Evolutionary conservation across 148 eudicot species (phyloP).

Genomic region (Tetragonia tetragonoides): DNA sequence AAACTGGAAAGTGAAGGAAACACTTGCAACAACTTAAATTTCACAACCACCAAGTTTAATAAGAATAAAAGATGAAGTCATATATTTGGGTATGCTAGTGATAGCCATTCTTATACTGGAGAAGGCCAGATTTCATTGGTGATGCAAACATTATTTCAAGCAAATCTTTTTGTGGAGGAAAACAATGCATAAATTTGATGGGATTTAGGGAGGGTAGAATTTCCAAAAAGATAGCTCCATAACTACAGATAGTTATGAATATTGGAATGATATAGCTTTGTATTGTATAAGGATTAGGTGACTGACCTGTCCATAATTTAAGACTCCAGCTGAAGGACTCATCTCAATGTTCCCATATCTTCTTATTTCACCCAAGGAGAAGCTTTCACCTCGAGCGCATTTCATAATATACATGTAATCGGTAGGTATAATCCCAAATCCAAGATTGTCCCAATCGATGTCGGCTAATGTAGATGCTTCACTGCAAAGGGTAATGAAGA

Average conservation of each 20-base stretch:
- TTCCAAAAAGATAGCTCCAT: not conserved
- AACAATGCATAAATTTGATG: not conserved
- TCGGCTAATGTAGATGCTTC: constrained; percentile 53
- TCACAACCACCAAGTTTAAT: too few relatives aligned
- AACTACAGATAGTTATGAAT: not conserved
- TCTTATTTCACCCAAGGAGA: constrained; percentile 68
- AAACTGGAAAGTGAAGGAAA: not conserved
- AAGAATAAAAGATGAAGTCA: too few relatives aligned
- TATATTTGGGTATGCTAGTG: too few relatives aligned
- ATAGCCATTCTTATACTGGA: too few relatives aligned
- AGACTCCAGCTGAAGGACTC: constrained; percentile 93
- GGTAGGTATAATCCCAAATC: constrained; percentile 71
- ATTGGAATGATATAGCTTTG: not conserved
- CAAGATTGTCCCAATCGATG: constrained; percentile 94
- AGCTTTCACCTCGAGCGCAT: constrained; percentile 64
- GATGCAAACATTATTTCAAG: too few relatives aligned
- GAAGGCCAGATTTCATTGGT: too few relatives aligned
- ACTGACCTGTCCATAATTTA: constrained; percentile 93
- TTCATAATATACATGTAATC: constrained; percentile 89
- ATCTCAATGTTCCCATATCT: constrained; percentile 87
- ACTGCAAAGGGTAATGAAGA: constrained; percentile 28
- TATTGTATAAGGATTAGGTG: not conserved
- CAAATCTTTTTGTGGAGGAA: not conserved
- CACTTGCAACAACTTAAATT: not conserved
- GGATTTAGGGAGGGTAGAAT: not conserved